phyloP scores from a whole-genome alignment of 768 basidiomycete genomes.

The Tricholoma bakamatsutake region DNA sequence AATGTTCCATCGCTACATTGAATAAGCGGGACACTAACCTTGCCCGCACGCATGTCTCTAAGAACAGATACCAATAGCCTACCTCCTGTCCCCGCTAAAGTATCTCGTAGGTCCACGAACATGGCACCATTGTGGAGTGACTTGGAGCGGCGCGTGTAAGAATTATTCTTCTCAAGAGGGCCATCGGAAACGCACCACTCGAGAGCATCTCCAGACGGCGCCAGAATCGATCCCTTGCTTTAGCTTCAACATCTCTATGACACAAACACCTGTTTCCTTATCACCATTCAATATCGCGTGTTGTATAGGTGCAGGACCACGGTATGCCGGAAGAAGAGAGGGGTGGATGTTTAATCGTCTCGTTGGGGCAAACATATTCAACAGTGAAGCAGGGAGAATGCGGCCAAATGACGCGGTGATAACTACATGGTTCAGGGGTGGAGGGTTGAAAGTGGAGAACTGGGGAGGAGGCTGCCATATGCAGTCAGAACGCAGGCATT shows the following conservation, averaged over 20 bases:
- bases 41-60: slow-evolving; percentile 53
- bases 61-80: slow-evolving; percentile 65
- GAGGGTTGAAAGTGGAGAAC: slow-evolving; percentile 33
- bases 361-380: slow-evolving; percentile 51
- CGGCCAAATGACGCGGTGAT: slow-evolving; percentile 90
- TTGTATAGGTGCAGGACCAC: slow-evolving; percentile 92
- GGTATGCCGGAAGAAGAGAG: slow-evolving; percentile 77
- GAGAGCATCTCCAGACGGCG: slow-evolving; percentile 50
- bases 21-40: slow-evolving; percentile 27
- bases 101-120: slow-evolving; percentile 52
- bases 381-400: slow-evolving; percentile 60
- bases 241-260: slow-evolving; percentile 69
- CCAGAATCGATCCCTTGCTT: slow-evolving; percentile 77
- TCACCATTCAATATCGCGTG: slow-evolving; percentile 68
- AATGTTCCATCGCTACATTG: neutral
- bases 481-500: neutral
- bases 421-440: slow-evolving; percentile 47
- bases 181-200: slow-evolving; percentile 41
- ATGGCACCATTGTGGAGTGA: slow-evolving; percentile 41
- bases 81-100: slow-evolving; percentile 61
- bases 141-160: slow-evolving; percentile 28
- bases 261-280: slow-evolving; percentile 68
- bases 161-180: neutral
- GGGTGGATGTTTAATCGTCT: slow-evolving; percentile 85
- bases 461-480: neutral